phyloP scores from a whole-genome alignment of 768 basidiomycete genomes.

The Mycena belliarum region DNA sequence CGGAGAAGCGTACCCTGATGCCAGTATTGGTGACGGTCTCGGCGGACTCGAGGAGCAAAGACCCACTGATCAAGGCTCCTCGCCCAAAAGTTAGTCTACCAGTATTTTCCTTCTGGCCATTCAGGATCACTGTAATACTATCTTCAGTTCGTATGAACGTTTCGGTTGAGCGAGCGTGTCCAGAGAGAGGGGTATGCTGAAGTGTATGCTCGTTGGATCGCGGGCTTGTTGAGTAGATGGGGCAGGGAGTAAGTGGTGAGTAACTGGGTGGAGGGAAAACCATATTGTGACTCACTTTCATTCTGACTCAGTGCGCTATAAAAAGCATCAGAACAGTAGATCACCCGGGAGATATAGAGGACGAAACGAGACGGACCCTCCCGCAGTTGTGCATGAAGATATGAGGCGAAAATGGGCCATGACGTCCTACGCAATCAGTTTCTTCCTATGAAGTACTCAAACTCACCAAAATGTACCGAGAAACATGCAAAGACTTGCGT shows the following conservation, averaged over 20 bases:
- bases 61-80: constrained; percentile 2
- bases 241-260: background rate
- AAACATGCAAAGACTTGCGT: too few species aligned
- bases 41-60: background rate
- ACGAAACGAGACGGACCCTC: too few species aligned
- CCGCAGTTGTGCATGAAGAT: too few species aligned
- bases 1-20: background rate
- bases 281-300: background rate
- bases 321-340: too few species aligned
- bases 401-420: too few species aligned
- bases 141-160: constrained; percentile 7
- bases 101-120: constrained; percentile 9
- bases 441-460: too few species aligned
- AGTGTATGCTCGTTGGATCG: background rate
- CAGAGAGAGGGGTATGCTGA: background rate
- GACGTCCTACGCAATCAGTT: too few species aligned
- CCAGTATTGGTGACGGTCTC: background rate
- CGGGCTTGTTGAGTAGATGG: constrained; percentile 1
- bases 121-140: background rate
- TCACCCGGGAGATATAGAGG: too few species aligned
- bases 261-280: background rate
- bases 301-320: too few species aligned
- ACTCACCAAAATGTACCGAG: too few species aligned
- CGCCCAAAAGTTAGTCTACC: background rate
- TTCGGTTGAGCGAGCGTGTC: background rate